Conservation (phyloP, 176 grass and related monocot species). For the Pontederia crassipes region DNA sequence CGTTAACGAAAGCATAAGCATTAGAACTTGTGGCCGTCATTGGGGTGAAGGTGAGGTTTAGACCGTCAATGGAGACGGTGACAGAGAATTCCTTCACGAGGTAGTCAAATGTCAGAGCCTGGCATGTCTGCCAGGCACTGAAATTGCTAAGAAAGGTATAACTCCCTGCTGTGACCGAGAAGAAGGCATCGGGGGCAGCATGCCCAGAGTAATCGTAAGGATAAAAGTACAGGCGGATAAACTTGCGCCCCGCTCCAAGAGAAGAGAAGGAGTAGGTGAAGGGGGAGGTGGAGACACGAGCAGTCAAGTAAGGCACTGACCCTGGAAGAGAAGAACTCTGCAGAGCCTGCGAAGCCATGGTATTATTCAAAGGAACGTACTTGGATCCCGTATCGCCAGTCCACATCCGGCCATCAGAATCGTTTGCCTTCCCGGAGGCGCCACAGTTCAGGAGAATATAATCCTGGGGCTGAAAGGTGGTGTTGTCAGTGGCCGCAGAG, state of each 20-base stretch:
- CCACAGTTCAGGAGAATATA: too few species aligned
- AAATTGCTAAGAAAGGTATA: background rate
- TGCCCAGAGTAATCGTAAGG: background rate
- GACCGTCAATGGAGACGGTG: background rate
- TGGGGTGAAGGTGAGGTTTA: constrained; percentile 10
- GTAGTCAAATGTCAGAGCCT: background rate
- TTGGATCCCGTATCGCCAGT: too few species aligned
- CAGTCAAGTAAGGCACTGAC: too few species aligned
- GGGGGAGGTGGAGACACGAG: too few species aligned
- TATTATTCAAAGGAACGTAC: too few species aligned
- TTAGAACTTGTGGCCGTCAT: background rate
- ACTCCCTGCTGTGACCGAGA: background rate
- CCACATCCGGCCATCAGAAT: too few species aligned
- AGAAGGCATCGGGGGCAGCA: background rate
- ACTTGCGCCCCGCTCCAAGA: background rate
- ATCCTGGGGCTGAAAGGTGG: too few species aligned
- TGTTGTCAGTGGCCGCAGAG: too few species aligned
- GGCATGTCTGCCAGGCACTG: background rate
- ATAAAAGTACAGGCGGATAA: constrained; percentile 13
- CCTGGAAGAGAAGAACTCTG: too few species aligned
- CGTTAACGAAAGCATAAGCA: constrained; percentile 32
- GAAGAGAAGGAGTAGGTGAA: too few species aligned
- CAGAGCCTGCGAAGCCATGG: too few species aligned
- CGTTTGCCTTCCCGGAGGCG: too few species aligned
- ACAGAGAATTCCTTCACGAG: constrained; percentile 7